phyloP scores from a whole-genome alignment of 768 basidiomycete genomes.

The Boletus subparvulus region DNA sequence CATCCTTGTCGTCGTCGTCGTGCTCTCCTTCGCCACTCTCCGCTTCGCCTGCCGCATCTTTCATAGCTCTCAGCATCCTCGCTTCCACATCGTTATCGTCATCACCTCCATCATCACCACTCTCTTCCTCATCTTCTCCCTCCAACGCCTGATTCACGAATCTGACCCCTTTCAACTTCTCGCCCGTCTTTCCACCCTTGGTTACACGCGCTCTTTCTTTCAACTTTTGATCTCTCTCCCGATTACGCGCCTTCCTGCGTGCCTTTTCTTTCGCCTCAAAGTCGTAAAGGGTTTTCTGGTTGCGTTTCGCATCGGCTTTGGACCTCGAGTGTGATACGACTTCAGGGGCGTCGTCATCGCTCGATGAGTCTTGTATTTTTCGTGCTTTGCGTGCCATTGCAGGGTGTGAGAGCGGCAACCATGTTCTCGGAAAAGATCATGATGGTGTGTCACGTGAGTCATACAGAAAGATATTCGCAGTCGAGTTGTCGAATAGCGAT shows the following conservation, averaged over 20 bases:
- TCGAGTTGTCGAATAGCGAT: no score
- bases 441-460: background rate
- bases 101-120: slow-evolving; percentile 24
- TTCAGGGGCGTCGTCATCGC: slow-evolving; percentile 51
- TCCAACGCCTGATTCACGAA: slow-evolving; percentile 5
- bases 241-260: slow-evolving; percentile 45
- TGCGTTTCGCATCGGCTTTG: slow-evolving; percentile 41
- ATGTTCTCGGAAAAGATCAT: no score
- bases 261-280: slow-evolving; percentile 39
- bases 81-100: slow-evolving; percentile 23
- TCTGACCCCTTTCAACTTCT: slow-evolving; percentile 16
- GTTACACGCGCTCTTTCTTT: slow-evolving; percentile 46
- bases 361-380: slow-evolving; percentile 17
- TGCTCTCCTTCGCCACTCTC: slow-evolving; percentile 18
- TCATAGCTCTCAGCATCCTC: slow-evolving; percentile 31
- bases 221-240: slow-evolving; percentile 46
- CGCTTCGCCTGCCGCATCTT: slow-evolving; percentile 26
- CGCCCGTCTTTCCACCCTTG: slow-evolving; percentile 4
- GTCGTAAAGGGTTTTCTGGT: slow-evolving; percentile 37
- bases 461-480: background rate
- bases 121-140: slow-evolving; percentile 25
- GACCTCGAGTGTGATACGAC: slow-evolving; percentile 46
- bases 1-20: slow-evolving; percentile 21
- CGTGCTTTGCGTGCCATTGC: slow-evolving; percentile 22
- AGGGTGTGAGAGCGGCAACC: no score